Percentiles rank a stretch among this genome's conserved stretches.
These are phyloP conservation scores for Alnus glutinosa DNA, from an alignment of 306 rosid genomes.

Conservation along the genomic window DNA sequence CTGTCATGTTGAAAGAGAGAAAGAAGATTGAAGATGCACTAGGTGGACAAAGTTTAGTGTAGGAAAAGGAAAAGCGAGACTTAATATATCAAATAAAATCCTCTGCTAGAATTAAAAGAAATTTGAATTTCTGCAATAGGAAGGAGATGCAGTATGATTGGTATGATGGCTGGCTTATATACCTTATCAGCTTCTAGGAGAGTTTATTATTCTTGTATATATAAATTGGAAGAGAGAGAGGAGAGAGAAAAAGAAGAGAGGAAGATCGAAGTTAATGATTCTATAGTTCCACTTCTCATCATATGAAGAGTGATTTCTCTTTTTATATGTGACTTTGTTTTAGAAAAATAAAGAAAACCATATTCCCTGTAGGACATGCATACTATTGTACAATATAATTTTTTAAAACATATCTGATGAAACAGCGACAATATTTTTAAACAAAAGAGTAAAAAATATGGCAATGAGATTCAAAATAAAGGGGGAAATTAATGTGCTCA, in stretches of 20 bases:
- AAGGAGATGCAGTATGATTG: slow-evolving; percentile 38
- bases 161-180: slow-evolving; percentile 44
- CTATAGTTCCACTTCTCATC: slow-evolving; percentile 38
- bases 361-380: not conserved
- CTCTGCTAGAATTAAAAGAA: slow-evolving; percentile 29
- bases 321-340: slow-evolving; percentile 11
- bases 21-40: slow-evolving; percentile 30
- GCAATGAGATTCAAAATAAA: not conserved
- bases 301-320: slow-evolving; percentile 32
- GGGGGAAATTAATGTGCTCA: not conserved
- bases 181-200: slow-evolving; percentile 51
- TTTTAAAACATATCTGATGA: too few species aligned
- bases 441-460: not conserved
- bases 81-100: slow-evolving; percentile 22
- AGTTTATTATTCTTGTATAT: slow-evolving; percentile 23
- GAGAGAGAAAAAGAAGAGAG: slow-evolving; percentile 18
- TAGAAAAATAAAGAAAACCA: slow-evolving; percentile 13
- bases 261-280: slow-evolving; percentile 40
- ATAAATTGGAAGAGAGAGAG: slow-evolving; percentile 33
- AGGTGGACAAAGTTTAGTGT: slow-evolving; percentile 20
- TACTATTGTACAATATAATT: not conserved
- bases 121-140: slow-evolving; percentile 34
- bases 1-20: slow-evolving; percentile 35
- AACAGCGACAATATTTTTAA: not conserved
- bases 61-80: slow-evolving; percentile 28